phyloP scores from a whole-genome alignment of 768 basidiomycete genomes.

The Podaxis pistillaris region DNA sequence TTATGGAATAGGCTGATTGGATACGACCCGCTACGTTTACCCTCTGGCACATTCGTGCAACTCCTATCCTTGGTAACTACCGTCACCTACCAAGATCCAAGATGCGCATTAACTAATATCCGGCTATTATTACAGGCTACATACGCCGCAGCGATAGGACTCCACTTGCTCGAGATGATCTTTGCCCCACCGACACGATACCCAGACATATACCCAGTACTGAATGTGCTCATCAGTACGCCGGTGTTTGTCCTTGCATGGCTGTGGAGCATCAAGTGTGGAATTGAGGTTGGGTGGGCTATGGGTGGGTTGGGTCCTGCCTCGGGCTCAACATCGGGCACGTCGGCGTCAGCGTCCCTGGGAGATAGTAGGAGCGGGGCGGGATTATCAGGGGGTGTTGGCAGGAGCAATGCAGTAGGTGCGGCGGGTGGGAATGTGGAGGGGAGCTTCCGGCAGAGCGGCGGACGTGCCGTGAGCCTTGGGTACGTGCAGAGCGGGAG shows the following conservation, averaged over 20 bases:
- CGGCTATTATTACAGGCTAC: constrained; percentile 38
- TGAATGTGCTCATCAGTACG: constrained; percentile 81
- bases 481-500: constrained; percentile 17
- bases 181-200: constrained; percentile 69
- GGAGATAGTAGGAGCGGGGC: background rate
- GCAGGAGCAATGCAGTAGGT: constrained; percentile 8
- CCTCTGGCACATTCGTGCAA: constrained; percentile 47
- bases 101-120: constrained; percentile 13
- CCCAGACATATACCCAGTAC: constrained; percentile 81
- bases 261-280: constrained; percentile 86
- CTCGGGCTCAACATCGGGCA: background rate
- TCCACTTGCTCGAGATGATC: constrained; percentile 67
- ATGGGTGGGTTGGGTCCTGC: constrained; percentile 48
- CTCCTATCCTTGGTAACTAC: constrained; percentile 49
- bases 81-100: constrained; percentile 6
- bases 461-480: constrained; percentile 25
- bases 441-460: constrained; percentile 16
- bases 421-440: background rate
- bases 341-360: background rate
- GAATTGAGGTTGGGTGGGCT: constrained; percentile 81
- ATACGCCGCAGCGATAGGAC: constrained; percentile 49
- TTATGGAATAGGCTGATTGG: constrained; percentile 87
- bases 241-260: constrained; percentile 81
- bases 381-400: background rate
- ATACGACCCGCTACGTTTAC: constrained; percentile 59